Evolutionary conservation across 306 rosid species (phyloP), one percentile per base, ranked within the genome.

Genomic region (Chamaecrista fasciculata): DNA sequence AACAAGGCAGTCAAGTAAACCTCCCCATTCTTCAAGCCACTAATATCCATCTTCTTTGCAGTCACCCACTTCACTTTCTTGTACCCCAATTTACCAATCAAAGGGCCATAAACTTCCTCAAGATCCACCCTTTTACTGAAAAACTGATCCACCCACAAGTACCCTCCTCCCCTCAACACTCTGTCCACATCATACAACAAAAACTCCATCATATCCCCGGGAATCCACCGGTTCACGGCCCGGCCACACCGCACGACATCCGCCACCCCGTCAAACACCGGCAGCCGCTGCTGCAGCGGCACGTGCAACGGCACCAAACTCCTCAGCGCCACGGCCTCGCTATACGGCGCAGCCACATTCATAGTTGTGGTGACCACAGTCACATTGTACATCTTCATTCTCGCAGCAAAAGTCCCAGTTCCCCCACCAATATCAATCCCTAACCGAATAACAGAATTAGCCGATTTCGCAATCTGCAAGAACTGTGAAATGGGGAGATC

Each of bases 161-260:
- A 94, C 68, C 99, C 99, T 7, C 99, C 99, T 33, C 80, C 81
- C 67, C 97, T 82, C 82, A 94, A 72, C 75, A 94, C 96, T 36
- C 99, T 78, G 34, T 94, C 99, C 67, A 81, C 73, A 53, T 94
- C 99, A 66, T 73, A 84, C 40, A 94, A 50, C 89, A 94, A 62
- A 53, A 94, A 94, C 81, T 91, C 99, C 88, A 94, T 39, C 56
- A 85, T 83, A 23, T 82, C 72, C 66, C 66, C 42, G 7, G 99
- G 99, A 23, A 94, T 94, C 99, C 99, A 94, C 71, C 99, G 74
- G 69, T 94, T 94, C 71, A 94, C 96, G 0, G 96, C 99, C 16
- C 73, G 95, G 42, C 97, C 99, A 20, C 96, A 94, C 65, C 97
- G 90, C n/a, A 91, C 95, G 8, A 94, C 76, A 78, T 94, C 99